Base-by-base conservation (phyloP, 1,139 yeast species). In the Geotrichum cucujoidarum region DNA sequence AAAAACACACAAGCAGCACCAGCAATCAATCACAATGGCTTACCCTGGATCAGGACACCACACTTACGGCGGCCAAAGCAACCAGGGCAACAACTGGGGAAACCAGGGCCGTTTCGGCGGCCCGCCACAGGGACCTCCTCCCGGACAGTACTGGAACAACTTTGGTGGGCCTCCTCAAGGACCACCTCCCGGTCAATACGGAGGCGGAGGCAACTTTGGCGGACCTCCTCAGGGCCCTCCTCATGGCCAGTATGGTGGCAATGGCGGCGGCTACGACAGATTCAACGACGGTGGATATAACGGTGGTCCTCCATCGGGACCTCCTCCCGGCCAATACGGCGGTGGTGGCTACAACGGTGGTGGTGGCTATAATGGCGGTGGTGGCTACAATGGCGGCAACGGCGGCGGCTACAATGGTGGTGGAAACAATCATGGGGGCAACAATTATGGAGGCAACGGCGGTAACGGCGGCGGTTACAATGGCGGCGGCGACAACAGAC, bases 41-140 rank as follows among this genome's bases (percentile, higher is more conserved):
- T 60, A 57, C 48, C 65, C 65, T 7, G 65, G 65, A 18, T 55
- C 51, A 34, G 59, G 60, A 29, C 55, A 58, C 17, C 49, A 58
- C 45, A 52, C 59, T 5, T 62, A 61, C 44, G 61, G 62, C 29
- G 51, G 53, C 17, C 39, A 40, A 7, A 21, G 36, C 42, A 24
- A 22, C 24, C 33, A 39, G 38, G 21, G 34, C 30, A 42, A 40
- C 13, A 20, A 20, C 24, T 33, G 24, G 24, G 40, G 27, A n/a
- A 27, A 25, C 38, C 22, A 36, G 16, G 53, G 51, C 14, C 48
- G 50, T 11, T 24, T 24, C 27, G 51, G 47, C 25, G 48, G 49
- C 10, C 58, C 57, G 2, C 55, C 56, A 27, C 45, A 51, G n/a
- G 55, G 53, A 14, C 53, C 49, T n/a, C 54, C 52, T 16, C 35